Conservation (phyloP, 805 yeast species). For the Nakazawaea siamensis region DNA sequence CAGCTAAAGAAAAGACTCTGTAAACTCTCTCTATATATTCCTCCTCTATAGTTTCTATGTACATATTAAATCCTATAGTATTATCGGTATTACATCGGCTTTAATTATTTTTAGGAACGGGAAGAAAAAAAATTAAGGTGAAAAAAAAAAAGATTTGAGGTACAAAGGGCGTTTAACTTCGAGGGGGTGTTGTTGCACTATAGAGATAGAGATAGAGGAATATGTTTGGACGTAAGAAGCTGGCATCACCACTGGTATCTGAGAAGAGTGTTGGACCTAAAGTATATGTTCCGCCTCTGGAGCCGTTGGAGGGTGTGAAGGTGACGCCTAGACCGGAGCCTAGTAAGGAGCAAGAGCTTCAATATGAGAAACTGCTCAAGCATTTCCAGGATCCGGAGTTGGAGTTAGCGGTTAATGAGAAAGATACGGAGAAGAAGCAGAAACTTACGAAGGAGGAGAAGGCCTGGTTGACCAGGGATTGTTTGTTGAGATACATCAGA, state of each 20-base stretch:
- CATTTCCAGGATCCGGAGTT: constrained; percentile 53
- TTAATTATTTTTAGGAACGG: too few relatives aligned
- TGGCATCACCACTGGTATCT: constrained; percentile 1
- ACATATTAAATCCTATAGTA: too few relatives aligned
- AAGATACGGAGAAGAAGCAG: constrained; percentile 24
- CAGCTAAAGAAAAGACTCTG: too few relatives aligned
- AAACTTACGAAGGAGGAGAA: constrained; percentile 48
- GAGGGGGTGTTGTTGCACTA: too few relatives aligned
- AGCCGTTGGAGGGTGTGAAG: constrained; percentile 5
- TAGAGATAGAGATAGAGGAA: too few relatives aligned
- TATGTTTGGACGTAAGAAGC: constrained; percentile 10
- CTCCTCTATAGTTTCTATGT: too few relatives aligned
- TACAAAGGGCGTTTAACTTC: too few relatives aligned
- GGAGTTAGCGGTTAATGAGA: constrained; percentile 41
- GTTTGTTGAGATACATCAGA: constrained; percentile 79
- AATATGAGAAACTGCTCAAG: constrained; percentile 53
- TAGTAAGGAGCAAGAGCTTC: constrained; percentile 43
- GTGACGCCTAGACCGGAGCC: constrained; percentile 22
- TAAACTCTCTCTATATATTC: too few relatives aligned
- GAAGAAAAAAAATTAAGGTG: too few relatives aligned
- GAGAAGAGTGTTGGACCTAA: constrained; percentile 7
- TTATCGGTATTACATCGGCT: too few relatives aligned
- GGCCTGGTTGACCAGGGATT: constrained; percentile 91
- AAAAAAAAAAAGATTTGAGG: too few relatives aligned
- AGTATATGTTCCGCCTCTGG: constrained; percentile 6